Percentiles rank a stretch among this genome's conserved stretches.
These are phyloP conservation scores for Xylaria scruposa DNA, from an alignment of 495 filamentous ascomycete species.

Conservation along the genomic window DNA sequence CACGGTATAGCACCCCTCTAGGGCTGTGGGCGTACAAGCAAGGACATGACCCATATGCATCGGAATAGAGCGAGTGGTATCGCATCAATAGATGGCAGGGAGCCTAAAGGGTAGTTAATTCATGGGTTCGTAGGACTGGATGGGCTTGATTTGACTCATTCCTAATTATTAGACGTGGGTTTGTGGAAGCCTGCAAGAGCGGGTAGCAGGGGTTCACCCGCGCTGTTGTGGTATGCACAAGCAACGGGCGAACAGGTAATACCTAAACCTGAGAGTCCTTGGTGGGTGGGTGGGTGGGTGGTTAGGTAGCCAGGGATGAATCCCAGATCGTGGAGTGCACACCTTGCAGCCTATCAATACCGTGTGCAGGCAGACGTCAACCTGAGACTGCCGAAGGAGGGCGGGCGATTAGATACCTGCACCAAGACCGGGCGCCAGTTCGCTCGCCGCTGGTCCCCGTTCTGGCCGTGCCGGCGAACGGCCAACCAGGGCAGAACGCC, in stretches of 20 bases:
- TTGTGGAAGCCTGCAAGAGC: slow-evolving; percentile 44
- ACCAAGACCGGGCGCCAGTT: slow-evolving; percentile 15
- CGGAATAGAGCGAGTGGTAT: slow-evolving; percentile 26
- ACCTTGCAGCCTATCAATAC: slow-evolving; percentile 40
- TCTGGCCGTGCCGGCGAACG: neutral
- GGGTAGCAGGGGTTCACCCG: slow-evolving; percentile 46
- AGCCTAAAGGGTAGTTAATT: slow-evolving; percentile 14
- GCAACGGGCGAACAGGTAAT: slow-evolving; percentile 40
- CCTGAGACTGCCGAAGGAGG: slow-evolving; percentile 30
- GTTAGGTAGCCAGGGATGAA: slow-evolving; percentile 30
- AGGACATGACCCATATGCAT: slow-evolving; percentile 26
- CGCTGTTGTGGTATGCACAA: slow-evolving; percentile 43
- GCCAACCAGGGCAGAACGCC: slow-evolving; percentile 14
- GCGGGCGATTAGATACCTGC: slow-evolving; percentile 23
- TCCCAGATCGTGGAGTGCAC: slow-evolving; percentile 47
- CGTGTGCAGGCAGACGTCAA: slow-evolving; percentile 30
- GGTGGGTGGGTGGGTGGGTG: slow-evolving; percentile 1
- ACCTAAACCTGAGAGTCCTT: neutral
- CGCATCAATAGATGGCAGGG: slow-evolving; percentile 5
- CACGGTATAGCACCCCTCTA: slow-evolving; percentile 18
- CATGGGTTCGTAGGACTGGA: slow-evolving; percentile 12
- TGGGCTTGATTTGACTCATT: slow-evolving; percentile 26
- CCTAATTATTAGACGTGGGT: slow-evolving; percentile 5
- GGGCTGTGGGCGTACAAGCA: slow-evolving; percentile 20
- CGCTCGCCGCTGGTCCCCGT: slow-evolving; percentile 32